phyloP scores from a whole-genome alignment of 768 basidiomycete species.

The Cyathus striatus region DNA sequence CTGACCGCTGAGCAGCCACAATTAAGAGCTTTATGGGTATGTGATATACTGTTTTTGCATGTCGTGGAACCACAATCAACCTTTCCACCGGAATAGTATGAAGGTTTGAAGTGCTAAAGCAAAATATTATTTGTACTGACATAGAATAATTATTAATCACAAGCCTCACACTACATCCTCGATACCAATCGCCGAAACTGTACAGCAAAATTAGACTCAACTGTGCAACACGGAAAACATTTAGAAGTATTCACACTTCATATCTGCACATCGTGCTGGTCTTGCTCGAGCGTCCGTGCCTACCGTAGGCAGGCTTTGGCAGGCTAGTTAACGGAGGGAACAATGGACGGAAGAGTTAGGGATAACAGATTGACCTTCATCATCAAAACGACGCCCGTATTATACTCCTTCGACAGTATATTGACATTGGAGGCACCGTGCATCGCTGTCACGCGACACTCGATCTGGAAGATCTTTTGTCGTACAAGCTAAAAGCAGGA shows the following conservation, averaged over 20 bases:
- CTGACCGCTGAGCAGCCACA: constrained; percentile 47
- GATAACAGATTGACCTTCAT: neutral
- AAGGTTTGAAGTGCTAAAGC: constrained; percentile 57
- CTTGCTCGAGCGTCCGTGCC: constrained; percentile 1
- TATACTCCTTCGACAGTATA: constrained; percentile 20
- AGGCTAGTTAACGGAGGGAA: constrained; percentile 1
- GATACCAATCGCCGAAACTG: constrained; percentile 39
- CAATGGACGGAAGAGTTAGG: constrained; percentile 1
- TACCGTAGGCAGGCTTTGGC: neutral
- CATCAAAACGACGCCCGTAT: constrained; percentile 10
- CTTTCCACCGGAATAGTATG: constrained; percentile 60
- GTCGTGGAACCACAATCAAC: constrained; percentile 46
- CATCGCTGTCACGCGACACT: constrained; percentile 27
- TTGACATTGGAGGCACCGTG: constrained; percentile 12
- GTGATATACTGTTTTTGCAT: constrained; percentile 52
- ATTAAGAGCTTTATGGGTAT: constrained; percentile 55
- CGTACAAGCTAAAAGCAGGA: constrained; percentile 16
- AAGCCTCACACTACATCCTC: constrained; percentile 33
- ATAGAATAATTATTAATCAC: constrained; percentile 7
- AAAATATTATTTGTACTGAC: too few species aligned
- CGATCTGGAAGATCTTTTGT: constrained; percentile 13
- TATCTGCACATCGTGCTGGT: constrained; percentile 44
- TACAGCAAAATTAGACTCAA: constrained; percentile 7
- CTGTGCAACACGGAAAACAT: constrained; percentile 5
- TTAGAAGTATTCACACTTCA: constrained; percentile 41